A percentile compares a stretch with the other conserved stretches of the same genome.
These are phyloP conservation scores for Cucumis variabilis DNA, from an alignment of 331 rosid species.

Conservation along the genomic window DNA sequence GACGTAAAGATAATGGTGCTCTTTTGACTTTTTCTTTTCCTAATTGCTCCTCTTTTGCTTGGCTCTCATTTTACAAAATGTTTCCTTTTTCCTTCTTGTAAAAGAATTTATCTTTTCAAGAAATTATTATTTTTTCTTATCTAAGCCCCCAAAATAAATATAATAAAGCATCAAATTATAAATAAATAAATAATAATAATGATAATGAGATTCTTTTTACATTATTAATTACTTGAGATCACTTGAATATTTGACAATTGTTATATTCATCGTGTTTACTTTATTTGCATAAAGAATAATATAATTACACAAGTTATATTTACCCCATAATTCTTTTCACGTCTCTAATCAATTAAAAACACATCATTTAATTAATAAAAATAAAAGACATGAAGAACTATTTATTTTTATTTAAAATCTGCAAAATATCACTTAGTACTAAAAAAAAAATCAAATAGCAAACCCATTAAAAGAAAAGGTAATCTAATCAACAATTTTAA, in stretches of 20 bases:
- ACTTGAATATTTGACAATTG: background rate
- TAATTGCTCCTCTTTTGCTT: no score
- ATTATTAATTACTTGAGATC: background rate
- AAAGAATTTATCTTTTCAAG: background rate
- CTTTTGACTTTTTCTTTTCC: background rate
- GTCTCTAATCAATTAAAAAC: background rate
- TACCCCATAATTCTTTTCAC: background rate
- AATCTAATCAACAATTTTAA: no score
- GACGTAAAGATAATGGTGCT: background rate
- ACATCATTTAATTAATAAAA: background rate
- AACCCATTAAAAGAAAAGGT: no score
- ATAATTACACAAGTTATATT: background rate
- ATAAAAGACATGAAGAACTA: background rate
- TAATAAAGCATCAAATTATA: background rate
- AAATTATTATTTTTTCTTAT: background rate
- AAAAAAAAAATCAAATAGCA: no score
- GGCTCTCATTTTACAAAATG: background rate
- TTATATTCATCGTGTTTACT: background rate
- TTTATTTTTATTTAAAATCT: background rate
- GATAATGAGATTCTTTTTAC: background rate
- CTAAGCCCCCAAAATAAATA: background rate
- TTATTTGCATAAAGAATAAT: background rate
- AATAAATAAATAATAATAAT: background rate
- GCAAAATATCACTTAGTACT: background rate
- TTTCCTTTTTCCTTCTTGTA: background rate